These are phyloP conservation scores for Yueomyces sp. DNA, from an alignment of 805 yeast species.

Conservation along the genomic window DNA sequence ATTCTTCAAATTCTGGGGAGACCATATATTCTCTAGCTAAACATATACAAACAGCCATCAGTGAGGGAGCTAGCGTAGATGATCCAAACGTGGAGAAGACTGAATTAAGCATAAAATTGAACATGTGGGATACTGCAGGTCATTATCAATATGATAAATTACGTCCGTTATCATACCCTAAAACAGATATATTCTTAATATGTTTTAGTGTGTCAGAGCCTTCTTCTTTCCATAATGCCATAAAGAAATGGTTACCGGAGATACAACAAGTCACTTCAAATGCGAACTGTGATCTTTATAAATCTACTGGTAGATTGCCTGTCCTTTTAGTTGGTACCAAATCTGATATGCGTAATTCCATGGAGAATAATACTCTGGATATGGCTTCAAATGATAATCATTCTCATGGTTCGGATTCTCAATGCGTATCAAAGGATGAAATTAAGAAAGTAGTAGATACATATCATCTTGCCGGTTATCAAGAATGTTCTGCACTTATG, in stretches of 20 bases:
- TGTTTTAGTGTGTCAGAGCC: conserved; percentile 81
- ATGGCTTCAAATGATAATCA: conserved; percentile 24
- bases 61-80: conserved; percentile 8
- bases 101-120: conserved; percentile 61
- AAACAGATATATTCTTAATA: conserved; percentile 75
- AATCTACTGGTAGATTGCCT: conserved; percentile 20
- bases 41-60: conserved; percentile 20
- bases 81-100: conserved; percentile 1
- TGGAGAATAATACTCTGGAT: conserved; percentile 44
- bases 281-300: conserved; percentile 21
- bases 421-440: conserved; percentile 36
- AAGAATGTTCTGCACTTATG: conserved; percentile 85
- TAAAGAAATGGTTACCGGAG: conserved; percentile 78
- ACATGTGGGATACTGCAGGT: conserved; percentile 94
- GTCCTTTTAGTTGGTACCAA: conserved; percentile 81
- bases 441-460: conserved; percentile 58
- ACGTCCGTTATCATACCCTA: conserved; percentile 83
- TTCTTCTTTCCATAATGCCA: conserved; percentile 66
- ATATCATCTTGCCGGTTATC: conserved; percentile 56
- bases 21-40: no score
- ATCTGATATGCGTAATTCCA: conserved; percentile 72
- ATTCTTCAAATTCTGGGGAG: no score
- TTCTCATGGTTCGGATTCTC: conserved; percentile 47
- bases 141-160: conserved; percentile 85
- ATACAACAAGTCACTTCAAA: conserved; percentile 70